Conservation (phyloP, 176 grass and related monocot species). For the Oryza meridionalis region DNA sequence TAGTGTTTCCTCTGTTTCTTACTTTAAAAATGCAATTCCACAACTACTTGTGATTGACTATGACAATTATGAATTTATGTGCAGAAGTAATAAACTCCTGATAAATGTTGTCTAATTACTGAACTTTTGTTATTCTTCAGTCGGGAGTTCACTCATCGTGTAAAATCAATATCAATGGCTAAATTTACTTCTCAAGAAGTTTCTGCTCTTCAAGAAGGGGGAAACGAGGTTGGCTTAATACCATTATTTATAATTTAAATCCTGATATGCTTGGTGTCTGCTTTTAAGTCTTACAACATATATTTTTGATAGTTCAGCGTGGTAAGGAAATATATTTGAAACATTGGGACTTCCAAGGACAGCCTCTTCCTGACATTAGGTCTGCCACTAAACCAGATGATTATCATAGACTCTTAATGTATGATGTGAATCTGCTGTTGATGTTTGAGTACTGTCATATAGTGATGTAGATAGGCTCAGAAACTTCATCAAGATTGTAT, state of each 20-base stretch:
- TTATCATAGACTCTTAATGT: slow-evolving; percentile 10
- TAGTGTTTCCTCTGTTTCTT: not conserved
- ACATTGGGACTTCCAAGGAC: slow-evolving; percentile 60
- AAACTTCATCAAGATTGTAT: slow-evolving; percentile 71
- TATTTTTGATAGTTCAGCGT: slow-evolving; percentile 34
- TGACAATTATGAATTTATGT: not conserved
- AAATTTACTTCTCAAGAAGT: slow-evolving; percentile 70
- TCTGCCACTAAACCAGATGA: slow-evolving; percentile 36
- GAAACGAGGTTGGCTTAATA: slow-evolving; percentile 55
- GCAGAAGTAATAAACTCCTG: not conserved
- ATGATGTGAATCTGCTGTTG: slow-evolving; percentile 16
- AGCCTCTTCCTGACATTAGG: slow-evolving; percentile 61
- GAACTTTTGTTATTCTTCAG: slow-evolving; percentile 31
- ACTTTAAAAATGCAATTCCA: not conserved
- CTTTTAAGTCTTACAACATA: not conserved
- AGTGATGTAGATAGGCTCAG: slow-evolving; percentile 62
- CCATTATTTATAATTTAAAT: slow-evolving; percentile 13
- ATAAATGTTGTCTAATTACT: slow-evolving; percentile 4
- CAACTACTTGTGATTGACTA: not conserved
- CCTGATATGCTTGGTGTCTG: slow-evolving; percentile 2
- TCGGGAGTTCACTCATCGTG: slow-evolving; percentile 73
- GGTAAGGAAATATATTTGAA: slow-evolving; percentile 73
- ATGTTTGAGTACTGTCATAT: slow-evolving; percentile 36
- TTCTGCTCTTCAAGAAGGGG: slow-evolving; percentile 66
- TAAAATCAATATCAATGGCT: slow-evolving; percentile 78